Conservation (phyloP, 208 protist species). For the Acanthamoeba quina region DNA sequence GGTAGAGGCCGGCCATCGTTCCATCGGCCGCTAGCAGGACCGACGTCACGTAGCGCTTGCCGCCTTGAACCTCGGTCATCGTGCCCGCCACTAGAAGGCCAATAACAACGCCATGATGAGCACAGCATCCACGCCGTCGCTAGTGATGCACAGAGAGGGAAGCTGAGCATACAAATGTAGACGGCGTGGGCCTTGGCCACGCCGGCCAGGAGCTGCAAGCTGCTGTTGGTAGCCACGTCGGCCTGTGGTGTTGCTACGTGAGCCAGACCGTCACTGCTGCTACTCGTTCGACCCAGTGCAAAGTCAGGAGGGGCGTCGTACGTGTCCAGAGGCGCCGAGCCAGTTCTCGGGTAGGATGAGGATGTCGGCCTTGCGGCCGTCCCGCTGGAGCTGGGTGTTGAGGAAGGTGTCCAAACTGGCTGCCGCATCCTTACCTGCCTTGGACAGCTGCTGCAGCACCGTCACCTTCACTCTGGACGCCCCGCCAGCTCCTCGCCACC, state of each 20-base stretch:
- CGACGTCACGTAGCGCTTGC: conserved; percentile 36
- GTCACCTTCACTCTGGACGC: conserved; percentile 25
- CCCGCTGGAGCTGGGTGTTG: neutral
- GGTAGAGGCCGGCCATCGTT: conserved; percentile 29
- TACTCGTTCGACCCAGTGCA: too few relatives aligned
- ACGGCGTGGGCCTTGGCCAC: conserved; percentile 11
- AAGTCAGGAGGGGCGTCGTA: neutral
- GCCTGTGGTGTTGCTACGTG: neutral
- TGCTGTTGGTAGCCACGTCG: neutral
- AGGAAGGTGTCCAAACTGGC: conserved; percentile 25
- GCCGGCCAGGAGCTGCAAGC: neutral
- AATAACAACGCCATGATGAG: neutral
- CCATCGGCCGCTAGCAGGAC: conserved; percentile 16
- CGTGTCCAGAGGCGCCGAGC: neutral
- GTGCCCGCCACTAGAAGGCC: conserved; percentile 33
- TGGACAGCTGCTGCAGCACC: conserved; percentile 35
- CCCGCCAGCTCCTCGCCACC: neutral
- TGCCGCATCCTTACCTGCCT: neutral
- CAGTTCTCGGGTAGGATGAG: conserved; percentile 65
- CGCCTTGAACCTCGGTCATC: neutral
- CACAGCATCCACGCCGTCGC: neutral
- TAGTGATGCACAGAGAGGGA: neutral
- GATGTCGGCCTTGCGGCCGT: conserved; percentile 62
- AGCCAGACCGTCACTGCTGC: neutral
- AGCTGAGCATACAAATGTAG: neutral